Percentiles rank a stretch among this genome's conserved stretches.
These are phyloP conservation scores for Globisporangium solare DNA, from an alignment of 352 stramenopile species.

Conservation along the genomic window DNA sequence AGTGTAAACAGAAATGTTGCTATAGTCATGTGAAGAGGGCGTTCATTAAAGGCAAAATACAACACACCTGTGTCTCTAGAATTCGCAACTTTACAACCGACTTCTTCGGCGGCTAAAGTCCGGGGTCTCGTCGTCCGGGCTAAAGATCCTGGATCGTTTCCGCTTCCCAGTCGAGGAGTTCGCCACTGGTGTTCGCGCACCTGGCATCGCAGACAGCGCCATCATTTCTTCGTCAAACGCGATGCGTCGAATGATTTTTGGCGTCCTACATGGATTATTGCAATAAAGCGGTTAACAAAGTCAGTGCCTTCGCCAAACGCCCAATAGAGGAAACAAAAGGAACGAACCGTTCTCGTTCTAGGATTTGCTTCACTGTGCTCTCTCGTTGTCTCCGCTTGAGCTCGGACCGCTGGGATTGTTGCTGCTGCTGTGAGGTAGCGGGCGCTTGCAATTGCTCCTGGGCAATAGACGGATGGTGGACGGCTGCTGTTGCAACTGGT, in stretches of 20 bases:
- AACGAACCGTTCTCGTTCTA: slow-evolving; percentile 1
- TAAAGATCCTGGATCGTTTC: slow-evolving; percentile 25
- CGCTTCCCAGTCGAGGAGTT: slow-evolving; percentile 23
- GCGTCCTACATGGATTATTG: slow-evolving; percentile 15
- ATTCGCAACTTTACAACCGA: not conserved
- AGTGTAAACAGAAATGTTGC: no score
- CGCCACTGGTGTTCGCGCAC: not conserved
- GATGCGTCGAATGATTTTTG: slow-evolving; percentile 32
- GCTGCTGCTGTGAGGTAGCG: not conserved
- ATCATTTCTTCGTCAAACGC: slow-evolving; percentile 45
- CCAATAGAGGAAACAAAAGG: not conserved
- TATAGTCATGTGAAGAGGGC: no score
- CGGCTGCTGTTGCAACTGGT: not conserved
- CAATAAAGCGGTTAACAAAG: not conserved
- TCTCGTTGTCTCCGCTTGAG: slow-evolving; percentile 6
- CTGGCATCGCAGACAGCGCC: slow-evolving; percentile 21
- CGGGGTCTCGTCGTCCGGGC: slow-evolving; percentile 22
- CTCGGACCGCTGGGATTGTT: slow-evolving; percentile 6
- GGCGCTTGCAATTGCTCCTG: not conserved
- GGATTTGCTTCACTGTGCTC: slow-evolving; percentile 2
- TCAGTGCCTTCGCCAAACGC: not conserved
- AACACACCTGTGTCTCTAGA: no score
- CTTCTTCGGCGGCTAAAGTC: slow-evolving; percentile 17
- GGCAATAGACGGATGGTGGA: not conserved
- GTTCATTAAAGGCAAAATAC: not conserved